Percentiles rank a stretch among this genome's conserved stretches.
Evolutionary conservation across 495 filamentous ascomycete species (phyloP).

Genomic region (Pyronema omphalodes): DNA sequence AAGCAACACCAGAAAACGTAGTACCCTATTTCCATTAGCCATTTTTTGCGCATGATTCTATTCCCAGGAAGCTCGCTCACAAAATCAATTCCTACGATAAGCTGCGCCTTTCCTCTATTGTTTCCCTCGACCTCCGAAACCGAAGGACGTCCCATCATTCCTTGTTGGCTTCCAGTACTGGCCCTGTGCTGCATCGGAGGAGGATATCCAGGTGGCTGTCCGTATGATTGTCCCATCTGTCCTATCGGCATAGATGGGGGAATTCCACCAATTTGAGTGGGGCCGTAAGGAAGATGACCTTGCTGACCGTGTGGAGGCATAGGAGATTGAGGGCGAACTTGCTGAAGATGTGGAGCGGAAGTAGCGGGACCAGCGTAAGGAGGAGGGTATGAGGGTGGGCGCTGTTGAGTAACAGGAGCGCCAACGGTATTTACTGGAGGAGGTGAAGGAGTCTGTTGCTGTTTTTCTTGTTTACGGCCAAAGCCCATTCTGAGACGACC

Average conservation of each 20-base stretch:
- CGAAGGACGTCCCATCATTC: constrained; percentile 10
- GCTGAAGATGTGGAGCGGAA: constrained; percentile 10
- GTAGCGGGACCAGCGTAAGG: constrained; percentile 16
- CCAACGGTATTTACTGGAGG: not conserved
- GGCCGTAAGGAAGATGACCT: constrained; percentile 15
- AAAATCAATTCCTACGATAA: constrained; percentile 69
- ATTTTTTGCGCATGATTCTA: constrained; percentile 1
- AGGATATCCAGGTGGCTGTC: not conserved
- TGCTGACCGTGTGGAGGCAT: constrained; percentile 18
- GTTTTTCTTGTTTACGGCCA: not conserved
- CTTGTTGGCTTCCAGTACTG: constrained; percentile 12
- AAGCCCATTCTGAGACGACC: constrained; percentile 2
- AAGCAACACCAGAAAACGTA: constrained; percentile 63
- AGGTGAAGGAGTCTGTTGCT: not conserved
- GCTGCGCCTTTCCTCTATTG: constrained; percentile 56
- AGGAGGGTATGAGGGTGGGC: constrained; percentile 16
- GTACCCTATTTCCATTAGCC: constrained; percentile 34
- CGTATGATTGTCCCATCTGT: not conserved
- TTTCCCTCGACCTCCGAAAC: constrained; percentile 74
- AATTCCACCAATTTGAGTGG: constrained; percentile 21
- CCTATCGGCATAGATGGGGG: constrained; percentile 20
- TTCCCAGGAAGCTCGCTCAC: constrained; percentile 31
- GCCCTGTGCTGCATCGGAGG: constrained; percentile 16
- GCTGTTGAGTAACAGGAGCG: not conserved
- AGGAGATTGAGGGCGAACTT: constrained; percentile 16